These are phyloP conservation scores for Beta macrorhiza DNA, from an alignment of 179 eudicot species.

Conservation along the genomic window DNA sequence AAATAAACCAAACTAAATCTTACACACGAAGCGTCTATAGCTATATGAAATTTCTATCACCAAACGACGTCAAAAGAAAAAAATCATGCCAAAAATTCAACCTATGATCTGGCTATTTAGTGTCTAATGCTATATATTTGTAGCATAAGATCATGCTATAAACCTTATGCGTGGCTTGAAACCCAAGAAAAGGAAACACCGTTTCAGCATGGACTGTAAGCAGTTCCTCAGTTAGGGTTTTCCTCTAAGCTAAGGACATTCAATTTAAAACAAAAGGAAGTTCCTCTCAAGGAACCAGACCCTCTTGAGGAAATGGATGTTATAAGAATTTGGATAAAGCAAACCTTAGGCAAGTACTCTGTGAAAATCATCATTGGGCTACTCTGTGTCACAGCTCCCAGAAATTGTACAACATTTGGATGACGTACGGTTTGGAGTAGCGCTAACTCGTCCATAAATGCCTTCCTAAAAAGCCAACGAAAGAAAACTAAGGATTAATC, in stretches of 20 bases:
- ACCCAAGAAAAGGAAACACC: neutral
- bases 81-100: neutral
- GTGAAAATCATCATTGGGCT: constrained; percentile 50
- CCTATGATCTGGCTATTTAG: neutral
- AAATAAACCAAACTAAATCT: neutral
- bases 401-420: constrained; percentile 53
- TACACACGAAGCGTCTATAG: neutral
- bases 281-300: neutral
- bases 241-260: neutral
- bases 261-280: neutral
- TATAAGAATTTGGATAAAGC: neutral
- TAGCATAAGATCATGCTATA: neutral
- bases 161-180: neutral
- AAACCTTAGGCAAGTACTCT: constrained; percentile 55
- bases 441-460: constrained; percentile 45
- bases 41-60: neutral
- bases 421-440: constrained; percentile 45
- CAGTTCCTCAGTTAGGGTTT: no score
- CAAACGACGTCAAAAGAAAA: neutral
- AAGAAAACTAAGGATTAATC: neutral
- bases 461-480: constrained; percentile 26
- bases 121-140: neutral
- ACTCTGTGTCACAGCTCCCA: constrained; percentile 53
- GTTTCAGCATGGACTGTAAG: neutral
- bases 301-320: neutral